These are phyloP conservation scores for Penicillium janthinellum DNA, from an alignment of 2,329 filamentous ascomycete genomes.

Conservation along the genomic window DNA sequence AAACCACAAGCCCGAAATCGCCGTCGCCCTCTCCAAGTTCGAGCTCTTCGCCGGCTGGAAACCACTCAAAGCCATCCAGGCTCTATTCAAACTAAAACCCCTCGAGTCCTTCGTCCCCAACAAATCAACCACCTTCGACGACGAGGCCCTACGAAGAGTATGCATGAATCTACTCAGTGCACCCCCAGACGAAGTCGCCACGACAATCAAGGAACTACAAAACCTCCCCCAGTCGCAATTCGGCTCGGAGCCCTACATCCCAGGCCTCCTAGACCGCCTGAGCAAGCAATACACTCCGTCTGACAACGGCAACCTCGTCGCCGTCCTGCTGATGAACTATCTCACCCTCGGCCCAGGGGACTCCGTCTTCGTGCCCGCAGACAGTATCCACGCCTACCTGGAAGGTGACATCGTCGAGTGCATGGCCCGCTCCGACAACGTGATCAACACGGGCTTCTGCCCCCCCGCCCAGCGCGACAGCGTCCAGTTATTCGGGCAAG, in stretches of 20 bases:
- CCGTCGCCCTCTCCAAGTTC: constrained; percentile 69
- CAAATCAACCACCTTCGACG: constrained; percentile 52
- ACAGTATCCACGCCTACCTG: constrained; percentile 74
- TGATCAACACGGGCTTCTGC: constrained; percentile 74
- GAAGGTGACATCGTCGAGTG: constrained; percentile 75
- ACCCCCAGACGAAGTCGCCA: constrained; percentile 55
- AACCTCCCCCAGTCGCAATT: constrained; percentile 53
- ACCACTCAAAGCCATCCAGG: constrained; percentile 61
- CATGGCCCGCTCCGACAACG: constrained; percentile 75
- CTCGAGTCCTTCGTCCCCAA: constrained; percentile 57
- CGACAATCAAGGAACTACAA: constrained; percentile 56
- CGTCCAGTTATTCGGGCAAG: constrained; percentile 63
- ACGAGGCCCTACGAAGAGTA: constrained; percentile 60
- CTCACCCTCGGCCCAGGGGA: constrained; percentile 66
- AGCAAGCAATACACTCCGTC: constrained; percentile 63
- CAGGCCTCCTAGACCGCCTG: constrained; percentile 65
- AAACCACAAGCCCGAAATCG: constrained; percentile 82
- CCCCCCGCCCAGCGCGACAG: constrained; percentile 65
- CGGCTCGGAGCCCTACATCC: constrained; percentile 60
- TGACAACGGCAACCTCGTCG: constrained; percentile 70
- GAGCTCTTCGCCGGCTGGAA: constrained; percentile 78
- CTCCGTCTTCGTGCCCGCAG: constrained; percentile 69
- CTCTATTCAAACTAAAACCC: constrained; percentile 58
- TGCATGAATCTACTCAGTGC: constrained; percentile 57
- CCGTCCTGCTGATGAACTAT: constrained; percentile 74